phyloP scores from a whole-genome alignment of 306 rosid species.

The Acmispon strigosus region DNA sequence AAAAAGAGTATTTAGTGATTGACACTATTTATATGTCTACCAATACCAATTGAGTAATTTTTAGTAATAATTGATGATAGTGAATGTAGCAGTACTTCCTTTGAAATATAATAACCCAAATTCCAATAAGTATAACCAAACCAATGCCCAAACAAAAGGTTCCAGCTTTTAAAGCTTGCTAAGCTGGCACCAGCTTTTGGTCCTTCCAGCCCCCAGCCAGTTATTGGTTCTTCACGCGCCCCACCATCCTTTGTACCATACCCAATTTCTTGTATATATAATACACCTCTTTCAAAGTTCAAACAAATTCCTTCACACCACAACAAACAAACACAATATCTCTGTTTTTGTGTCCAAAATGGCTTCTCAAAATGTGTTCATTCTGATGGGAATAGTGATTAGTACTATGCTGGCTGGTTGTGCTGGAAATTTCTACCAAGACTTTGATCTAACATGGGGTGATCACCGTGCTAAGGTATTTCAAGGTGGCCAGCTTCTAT shows the following conservation, averaged over 20 bases:
- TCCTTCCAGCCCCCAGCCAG: slow-evolving; percentile 18
- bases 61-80: not conserved
- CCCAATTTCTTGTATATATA: slow-evolving; percentile 3
- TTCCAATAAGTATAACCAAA: slow-evolving; percentile 7
- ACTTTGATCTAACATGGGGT: slow-evolving; percentile 66
- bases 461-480: slow-evolving; percentile 49
- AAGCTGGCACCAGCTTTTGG: slow-evolving; percentile 59
- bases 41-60: no score
- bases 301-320: slow-evolving; percentile 31
- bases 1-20: no score
- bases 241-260: slow-evolving; percentile 19
- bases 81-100: not conserved
- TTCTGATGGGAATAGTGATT: slow-evolving; percentile 26
- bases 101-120: not conserved
- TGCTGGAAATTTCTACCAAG: slow-evolving; percentile 55
- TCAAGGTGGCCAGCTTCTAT: slow-evolving; percentile 56
- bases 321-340: not conserved
- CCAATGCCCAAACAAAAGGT: slow-evolving; percentile 44
- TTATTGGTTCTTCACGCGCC: slow-evolving; percentile 37
- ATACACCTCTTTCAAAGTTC: slow-evolving; percentile 19
- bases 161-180: slow-evolving; percentile 46
- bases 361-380: slow-evolving; percentile 20
- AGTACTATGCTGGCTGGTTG: slow-evolving; percentile 33
- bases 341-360: slow-evolving; percentile 21
- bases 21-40: no score